Conservation (phyloP, 371 early-diverging fungal genomes). For the Racocetra persica region DNA sequence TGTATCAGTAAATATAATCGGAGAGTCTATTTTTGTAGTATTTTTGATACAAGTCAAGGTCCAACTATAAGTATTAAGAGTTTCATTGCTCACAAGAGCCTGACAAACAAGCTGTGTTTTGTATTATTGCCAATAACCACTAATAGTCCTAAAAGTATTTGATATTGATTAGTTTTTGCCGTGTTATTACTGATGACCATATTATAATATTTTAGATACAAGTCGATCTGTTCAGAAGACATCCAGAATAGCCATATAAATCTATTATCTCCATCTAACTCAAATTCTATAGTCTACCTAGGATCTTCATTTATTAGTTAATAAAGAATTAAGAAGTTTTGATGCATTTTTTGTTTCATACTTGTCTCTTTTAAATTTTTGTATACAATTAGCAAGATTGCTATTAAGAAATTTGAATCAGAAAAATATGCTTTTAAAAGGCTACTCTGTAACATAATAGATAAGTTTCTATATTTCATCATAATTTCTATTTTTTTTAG, state of each 20-base stretch:
- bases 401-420: too few relatives aligned
- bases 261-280: constrained; percentile 5
- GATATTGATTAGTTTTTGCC: constrained; percentile 37
- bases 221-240: constrained; percentile 25
- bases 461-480: too few relatives aligned
- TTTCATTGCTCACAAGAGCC: background rate
- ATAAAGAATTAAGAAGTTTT: too few relatives aligned
- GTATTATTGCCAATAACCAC: constrained; percentile 43
- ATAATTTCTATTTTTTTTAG: too few relatives aligned
- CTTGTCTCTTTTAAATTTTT: too few relatives aligned
- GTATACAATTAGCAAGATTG: too few relatives aligned
- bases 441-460: too few relatives aligned
- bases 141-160: constrained; percentile 36
- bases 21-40: background rate
- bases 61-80: background rate
- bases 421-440: too few relatives aligned
- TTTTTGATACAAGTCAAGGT: too few relatives aligned
- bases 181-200: constrained; percentile 43
- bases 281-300: constrained; percentile 22
- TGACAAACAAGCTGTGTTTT: constrained; percentile 26
- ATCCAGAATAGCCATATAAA: constrained; percentile 44
- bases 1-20: background rate
- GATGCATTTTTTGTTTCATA: too few relatives aligned
- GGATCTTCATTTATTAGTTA: too few relatives aligned
- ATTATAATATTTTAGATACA: constrained; percentile 44